Base-by-base conservation (phyloP, 208 protist species). In the Kentomonas sorsogonicus region DNA sequence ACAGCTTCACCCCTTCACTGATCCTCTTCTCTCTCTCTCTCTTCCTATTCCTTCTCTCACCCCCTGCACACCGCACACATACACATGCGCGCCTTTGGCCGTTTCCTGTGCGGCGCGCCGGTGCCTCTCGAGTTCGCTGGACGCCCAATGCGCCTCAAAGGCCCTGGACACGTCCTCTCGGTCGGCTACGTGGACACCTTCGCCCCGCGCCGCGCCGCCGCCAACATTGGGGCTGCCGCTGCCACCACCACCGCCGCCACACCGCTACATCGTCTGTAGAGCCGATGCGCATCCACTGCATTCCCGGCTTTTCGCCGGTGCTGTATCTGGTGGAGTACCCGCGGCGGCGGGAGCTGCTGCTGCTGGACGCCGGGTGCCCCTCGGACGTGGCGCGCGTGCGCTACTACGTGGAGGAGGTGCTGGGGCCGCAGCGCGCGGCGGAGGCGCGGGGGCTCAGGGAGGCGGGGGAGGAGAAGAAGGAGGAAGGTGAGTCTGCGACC, bases 251-350 rank as follows among this genome's bases (percentile, higher is more conserved):
- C n/a, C n/a, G n/a, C n/a, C n/a, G n/a, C n/a, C 31, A 66, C 15
- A 70, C 72, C 7, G 38, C 29, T 0, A 58, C 34, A 30, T 29
- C 44, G 46, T 43, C 57, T 13, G 66, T 46, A 30, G 66, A 72
- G 29, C 68, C 63, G 7, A 72, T 84, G 45, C 66, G 53, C 18
- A 51, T 79, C 22, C 77, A 77, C 55, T 74, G 72, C 44, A 45
- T 84, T 2, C 52, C 77, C 22, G 72, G 62, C n/a, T 77, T 74
- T 39, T 52, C 67, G 3, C 69, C 63, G 0, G 60, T 51, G 2
- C 51, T 84, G 22, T 77, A 77, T 57, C 60, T 77, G 20, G 68
- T 66, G 1, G 64, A 79, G 63, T 84, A 74, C 47, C 61, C 56
- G 0, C 43, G 68, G 40, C 33, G 62, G 5, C 54, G 44, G 9